These are phyloP conservation scores for Pleurotus giganteus DNA, from an alignment of 768 basidiomycete genomes.

Conservation along the genomic window DNA sequence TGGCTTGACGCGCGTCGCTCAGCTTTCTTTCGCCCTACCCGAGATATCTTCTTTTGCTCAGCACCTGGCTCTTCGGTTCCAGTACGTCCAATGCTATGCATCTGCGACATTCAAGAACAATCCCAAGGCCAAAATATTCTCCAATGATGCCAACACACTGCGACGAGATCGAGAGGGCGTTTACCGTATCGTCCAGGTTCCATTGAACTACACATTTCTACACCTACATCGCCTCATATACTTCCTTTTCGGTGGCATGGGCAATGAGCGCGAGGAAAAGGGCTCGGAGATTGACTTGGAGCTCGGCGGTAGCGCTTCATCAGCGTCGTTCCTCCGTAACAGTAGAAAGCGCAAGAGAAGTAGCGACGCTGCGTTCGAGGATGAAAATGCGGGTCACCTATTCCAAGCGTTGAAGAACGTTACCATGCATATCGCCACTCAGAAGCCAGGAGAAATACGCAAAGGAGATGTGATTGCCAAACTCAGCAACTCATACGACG, in stretches of 20 bases:
- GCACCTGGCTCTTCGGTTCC: constrained; percentile 13
- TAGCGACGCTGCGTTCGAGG: constrained; percentile 2
- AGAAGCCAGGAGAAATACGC: constrained; percentile 3
- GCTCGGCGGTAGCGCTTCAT: background rate
- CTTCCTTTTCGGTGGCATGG: constrained; percentile 50
- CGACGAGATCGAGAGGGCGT: constrained; percentile 31
- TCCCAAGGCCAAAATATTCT: background rate
- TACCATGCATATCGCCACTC: background rate
- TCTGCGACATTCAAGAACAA: background rate
- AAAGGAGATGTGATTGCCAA: background rate
- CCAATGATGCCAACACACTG: background rate
- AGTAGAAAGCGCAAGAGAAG: constrained; percentile 4
- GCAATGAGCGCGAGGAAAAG: constrained; percentile 13
- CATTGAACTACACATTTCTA: constrained; percentile 65
- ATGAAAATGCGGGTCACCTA: constrained; percentile 3
- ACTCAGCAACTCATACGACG: background rate
- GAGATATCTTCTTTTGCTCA: constrained; percentile 10
- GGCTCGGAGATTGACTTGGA: constrained; percentile 2
- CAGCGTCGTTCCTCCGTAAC: background rate
- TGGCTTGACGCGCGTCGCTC: constrained; percentile 4
- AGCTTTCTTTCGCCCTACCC: constrained; percentile 8
- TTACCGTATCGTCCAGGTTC: constrained; percentile 67
- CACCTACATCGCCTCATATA: constrained; percentile 62
- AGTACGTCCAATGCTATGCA: constrained; percentile 5
- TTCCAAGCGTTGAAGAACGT: constrained; percentile 3